These are phyloP conservation scores for Epicoccum sorghinum DNA, from an alignment of 2,329 filamentous ascomycete species.

Conservation along the genomic window DNA sequence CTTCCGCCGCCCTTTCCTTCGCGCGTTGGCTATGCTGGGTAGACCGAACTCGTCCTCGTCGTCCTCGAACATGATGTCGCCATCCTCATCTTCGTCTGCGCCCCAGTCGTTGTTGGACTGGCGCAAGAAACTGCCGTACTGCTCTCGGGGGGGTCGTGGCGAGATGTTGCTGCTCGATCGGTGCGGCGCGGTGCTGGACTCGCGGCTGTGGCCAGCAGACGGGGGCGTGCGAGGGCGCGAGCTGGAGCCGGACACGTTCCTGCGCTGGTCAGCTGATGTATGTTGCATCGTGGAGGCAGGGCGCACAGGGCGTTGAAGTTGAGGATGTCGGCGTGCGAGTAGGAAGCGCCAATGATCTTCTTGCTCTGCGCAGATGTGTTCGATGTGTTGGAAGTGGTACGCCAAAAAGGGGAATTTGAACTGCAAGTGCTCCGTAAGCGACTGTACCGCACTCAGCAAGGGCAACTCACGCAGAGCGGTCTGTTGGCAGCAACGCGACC, in stretches of 20 bases:
- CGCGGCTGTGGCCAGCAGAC: slow-evolving; percentile 62
- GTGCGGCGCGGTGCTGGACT: slow-evolving; percentile 63
- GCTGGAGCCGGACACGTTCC: slow-evolving; percentile 65
- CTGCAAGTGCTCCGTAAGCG: slow-evolving; percentile 55
- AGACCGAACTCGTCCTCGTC: slow-evolving; percentile 96
- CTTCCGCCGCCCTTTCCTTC: slow-evolving; percentile 67
- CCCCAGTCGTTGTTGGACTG: slow-evolving; percentile 85
- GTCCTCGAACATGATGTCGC: slow-evolving; percentile 80
- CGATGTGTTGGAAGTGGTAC: slow-evolving; percentile 57
- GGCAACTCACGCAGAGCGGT: slow-evolving; percentile 46
- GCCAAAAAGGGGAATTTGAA: slow-evolving; percentile 89
- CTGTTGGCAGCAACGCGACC: slow-evolving; percentile 32
- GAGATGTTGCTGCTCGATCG: slow-evolving; percentile 62
- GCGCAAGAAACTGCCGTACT: slow-evolving; percentile 81
- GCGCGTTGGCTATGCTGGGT: slow-evolving; percentile 90
- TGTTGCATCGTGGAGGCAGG: not conserved
- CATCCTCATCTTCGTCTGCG: slow-evolving; percentile 67
- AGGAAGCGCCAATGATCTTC: slow-evolving; percentile 89
- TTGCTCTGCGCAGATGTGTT: slow-evolving; percentile 55
- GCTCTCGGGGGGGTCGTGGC: slow-evolving; percentile 66
- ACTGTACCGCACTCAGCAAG: not conserved
- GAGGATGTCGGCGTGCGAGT: slow-evolving; percentile 94
- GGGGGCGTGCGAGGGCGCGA: slow-evolving; percentile 78
- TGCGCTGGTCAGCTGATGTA: slow-evolving; percentile 41
- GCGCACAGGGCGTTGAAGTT: slow-evolving; percentile 80